A percentile compares a stretch with the other conserved stretches of the same genome.
These are phyloP conservation scores for Globisporangium mamillatum DNA, from an alignment of 352 stramenopile genomes.

Conservation along the genomic window DNA sequence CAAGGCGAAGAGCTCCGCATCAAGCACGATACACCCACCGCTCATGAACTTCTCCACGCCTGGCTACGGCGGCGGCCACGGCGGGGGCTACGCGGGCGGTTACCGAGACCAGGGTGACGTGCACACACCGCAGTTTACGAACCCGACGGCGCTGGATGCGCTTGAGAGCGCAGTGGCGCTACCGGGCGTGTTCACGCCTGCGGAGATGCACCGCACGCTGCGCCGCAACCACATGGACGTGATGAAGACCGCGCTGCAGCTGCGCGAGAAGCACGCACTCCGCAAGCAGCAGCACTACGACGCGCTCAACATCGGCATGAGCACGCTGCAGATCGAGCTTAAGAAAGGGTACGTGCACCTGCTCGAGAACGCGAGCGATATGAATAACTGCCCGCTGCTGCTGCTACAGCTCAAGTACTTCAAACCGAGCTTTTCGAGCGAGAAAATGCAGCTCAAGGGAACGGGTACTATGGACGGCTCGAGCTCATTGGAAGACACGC, in stretches of 20 bases:
- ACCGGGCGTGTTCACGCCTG: constrained; percentile 45
- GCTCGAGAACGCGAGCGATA: constrained; percentile 51
- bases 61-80: constrained; percentile 24
- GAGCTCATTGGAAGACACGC: constrained; percentile 65
- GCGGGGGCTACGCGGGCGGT: constrained; percentile 22
- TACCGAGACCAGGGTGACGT: constrained; percentile 36
- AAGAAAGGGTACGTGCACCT: constrained; percentile 77
- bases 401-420: constrained; percentile 65
- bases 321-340: constrained; percentile 59
- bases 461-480: constrained; percentile 50
- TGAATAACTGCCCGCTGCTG: constrained; percentile 49
- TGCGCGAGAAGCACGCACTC: constrained; percentile 65
- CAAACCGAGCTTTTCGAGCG: constrained; percentile 49
- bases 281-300: constrained; percentile 43
- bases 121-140: constrained; percentile 19
- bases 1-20: not conserved
- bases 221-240: constrained; percentile 63
- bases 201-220: constrained; percentile 59
- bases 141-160: constrained; percentile 58
- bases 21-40: not conserved
- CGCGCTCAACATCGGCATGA: constrained; percentile 59
- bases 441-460: constrained; percentile 60
- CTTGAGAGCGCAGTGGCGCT: constrained; percentile 68
- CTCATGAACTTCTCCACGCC: constrained; percentile 22
- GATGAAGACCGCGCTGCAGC: constrained; percentile 64